These are phyloP conservation scores for Pythium coloratum DNA, from an alignment of 352 stramenopile genomes.

Conservation along the genomic window DNA sequence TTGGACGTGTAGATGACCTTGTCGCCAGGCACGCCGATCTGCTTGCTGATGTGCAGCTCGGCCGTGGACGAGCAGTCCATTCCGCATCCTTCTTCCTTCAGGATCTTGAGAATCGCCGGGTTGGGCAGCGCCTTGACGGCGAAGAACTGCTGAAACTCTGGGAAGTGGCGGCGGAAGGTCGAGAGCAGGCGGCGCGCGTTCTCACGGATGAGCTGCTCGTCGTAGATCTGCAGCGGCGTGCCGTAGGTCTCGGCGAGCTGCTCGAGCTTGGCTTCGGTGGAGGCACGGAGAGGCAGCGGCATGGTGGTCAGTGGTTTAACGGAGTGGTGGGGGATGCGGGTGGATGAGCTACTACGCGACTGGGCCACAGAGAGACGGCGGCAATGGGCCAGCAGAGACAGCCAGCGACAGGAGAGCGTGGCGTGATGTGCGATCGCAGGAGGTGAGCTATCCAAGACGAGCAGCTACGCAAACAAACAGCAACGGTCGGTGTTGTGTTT, in stretches of 20 bases:
- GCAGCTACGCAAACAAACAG: constrained; percentile 25
- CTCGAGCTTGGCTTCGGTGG: constrained; percentile 50
- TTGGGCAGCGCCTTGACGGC: constrained; percentile 91
- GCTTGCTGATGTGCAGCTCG: constrained; percentile 76
- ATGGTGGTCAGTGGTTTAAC: constrained; percentile 27
- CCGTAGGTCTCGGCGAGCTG: constrained; percentile 70
- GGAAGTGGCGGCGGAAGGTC: constrained; percentile 77
- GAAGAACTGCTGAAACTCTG: constrained; percentile 87
- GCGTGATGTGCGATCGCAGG: constrained; percentile 2
- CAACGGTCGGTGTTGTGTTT: not conserved
- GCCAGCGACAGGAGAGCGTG: not conserved
- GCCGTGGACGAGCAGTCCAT: constrained; percentile 89
- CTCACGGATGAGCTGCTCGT: constrained; percentile 80
- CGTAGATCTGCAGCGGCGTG: constrained; percentile 89
- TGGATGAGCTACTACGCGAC: not conserved
- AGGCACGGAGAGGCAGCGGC: constrained; percentile 51
- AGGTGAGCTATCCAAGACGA: not conserved
- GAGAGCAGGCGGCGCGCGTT: constrained; percentile 71
- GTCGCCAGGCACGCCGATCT: constrained; percentile 73
- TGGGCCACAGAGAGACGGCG: not conserved
- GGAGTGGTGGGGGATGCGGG: not conserved
- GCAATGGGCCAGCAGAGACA: constrained; percentile 10
- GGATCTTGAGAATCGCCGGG: constrained; percentile 83
- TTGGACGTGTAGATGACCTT: constrained; percentile 91
- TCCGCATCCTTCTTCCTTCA: constrained; percentile 81